phyloP scores from a whole-genome alignment of 345 rosid genomes.

The Camelina laxa region DNA sequence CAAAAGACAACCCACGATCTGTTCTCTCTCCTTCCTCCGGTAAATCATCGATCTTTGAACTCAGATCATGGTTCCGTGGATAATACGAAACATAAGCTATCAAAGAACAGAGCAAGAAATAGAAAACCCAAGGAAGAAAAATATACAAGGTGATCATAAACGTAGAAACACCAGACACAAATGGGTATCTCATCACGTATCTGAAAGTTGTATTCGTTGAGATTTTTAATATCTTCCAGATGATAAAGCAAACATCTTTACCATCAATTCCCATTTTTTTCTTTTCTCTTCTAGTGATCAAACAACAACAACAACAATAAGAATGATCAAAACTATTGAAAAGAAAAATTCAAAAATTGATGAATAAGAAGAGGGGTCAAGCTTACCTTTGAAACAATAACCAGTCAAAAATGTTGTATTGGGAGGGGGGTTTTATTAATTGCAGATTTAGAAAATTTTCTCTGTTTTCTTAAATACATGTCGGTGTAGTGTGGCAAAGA shows the following conservation, averaged over 20 bases:
- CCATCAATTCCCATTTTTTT: slow-evolving; percentile 56
- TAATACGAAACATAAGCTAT: slow-evolving; percentile 47
- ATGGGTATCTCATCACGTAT: slow-evolving; percentile 54
- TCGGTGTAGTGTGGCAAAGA: too few relatives aligned
- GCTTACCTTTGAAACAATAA: too few relatives aligned
- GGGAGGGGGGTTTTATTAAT: too few relatives aligned
- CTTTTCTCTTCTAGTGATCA: slow-evolving; percentile 3
- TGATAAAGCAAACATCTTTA: slow-evolving; percentile 50
- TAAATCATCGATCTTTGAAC: slow-evolving; percentile 9
- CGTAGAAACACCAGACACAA: slow-evolving; percentile 46
- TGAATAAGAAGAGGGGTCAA: too few relatives aligned
- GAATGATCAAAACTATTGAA: too few relatives aligned
- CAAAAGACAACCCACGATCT: slow-evolving; percentile 13
- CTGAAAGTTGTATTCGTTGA: slow-evolving; percentile 42
- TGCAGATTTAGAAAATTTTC: too few relatives aligned
- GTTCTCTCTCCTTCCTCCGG: slow-evolving; percentile 29
- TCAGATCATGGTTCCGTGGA: slow-evolving; percentile 37
- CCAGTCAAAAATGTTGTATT: too few relatives aligned
- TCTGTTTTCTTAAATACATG: too few relatives aligned
- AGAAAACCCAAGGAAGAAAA: slow-evolving; percentile 63
- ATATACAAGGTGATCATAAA: slow-evolving; percentile 51
- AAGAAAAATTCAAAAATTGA: too few relatives aligned
- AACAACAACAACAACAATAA: neutral
- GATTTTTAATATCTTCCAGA: slow-evolving; percentile 49
- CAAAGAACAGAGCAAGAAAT: slow-evolving; percentile 53